Evolutionary conservation across 73 alveolate genomes (phyloP), one percentile per base, ranked within the genome.

Genomic region (Paramecium tetraurelia): DNA sequence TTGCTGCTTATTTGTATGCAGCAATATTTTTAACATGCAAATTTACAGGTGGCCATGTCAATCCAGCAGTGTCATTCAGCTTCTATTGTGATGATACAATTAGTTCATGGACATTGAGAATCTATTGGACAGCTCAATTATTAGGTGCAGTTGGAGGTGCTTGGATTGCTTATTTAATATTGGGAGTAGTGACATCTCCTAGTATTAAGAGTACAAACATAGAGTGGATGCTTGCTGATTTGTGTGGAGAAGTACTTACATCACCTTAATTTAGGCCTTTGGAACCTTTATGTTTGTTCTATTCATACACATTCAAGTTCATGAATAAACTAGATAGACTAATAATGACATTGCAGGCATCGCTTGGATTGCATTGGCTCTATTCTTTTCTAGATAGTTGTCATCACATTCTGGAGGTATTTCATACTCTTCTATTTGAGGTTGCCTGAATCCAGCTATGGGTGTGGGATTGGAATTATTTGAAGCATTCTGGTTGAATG

Each of bases 341-440:
- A 41, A 80, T 80, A 80, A 80, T 46, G 90, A 80, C 46, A 48
- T 80, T 20, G 90, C 90, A 18, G 90, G 90, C 8, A 27, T 80
- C 4, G 90, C 63, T 22, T 80, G 46, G 72, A 80, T 80, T 41
- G 44, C 76, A 4, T 43, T 46, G 9, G 72, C 38, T 44, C 16
- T 80, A 80, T 43, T 80, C 41, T 80, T 80, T 46, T 41, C 90
- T 21, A 80, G 90, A 24, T 27, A 31, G 24, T 80, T 80, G 7
- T 31, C 90, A 41, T 80, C 43, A 31, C 90, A 80, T 80, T 80
- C 90, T 14, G 90, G 90, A 80, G 90, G 90, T 80, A 80, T 44
- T 22, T 22, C 4, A 44, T 44, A n/a, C 6, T 10, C 16, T 7
- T 53, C 69, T 18, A 20, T 24, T 12, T 8, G 3, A 80, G 90